phyloP scores from a whole-genome alignment of 495 filamentous ascomycete genomes.

The Schizothecium vesticola region DNA sequence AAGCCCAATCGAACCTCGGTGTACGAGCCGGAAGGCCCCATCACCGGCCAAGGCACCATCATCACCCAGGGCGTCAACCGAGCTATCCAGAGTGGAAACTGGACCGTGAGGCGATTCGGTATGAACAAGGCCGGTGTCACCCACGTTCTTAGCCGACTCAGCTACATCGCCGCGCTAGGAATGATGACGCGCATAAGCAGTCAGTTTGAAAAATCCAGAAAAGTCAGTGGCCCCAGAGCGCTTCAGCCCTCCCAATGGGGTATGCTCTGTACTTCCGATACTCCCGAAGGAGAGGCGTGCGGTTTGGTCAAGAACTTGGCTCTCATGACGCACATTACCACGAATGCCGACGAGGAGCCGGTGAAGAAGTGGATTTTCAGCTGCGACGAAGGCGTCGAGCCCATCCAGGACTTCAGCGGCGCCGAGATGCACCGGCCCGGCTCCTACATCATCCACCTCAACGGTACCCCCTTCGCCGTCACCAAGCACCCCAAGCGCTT shows the following conservation, averaged over 20 bases:
- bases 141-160: conserved; percentile 89
- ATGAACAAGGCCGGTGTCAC: conserved; percentile 98
- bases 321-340: conserved; percentile 98
- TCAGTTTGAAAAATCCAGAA: conserved; percentile 97
- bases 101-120: conserved; percentile 93
- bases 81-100: conserved; percentile 94
- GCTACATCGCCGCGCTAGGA: conserved; percentile 95
- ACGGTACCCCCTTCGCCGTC: conserved; percentile 85
- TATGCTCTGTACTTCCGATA: conserved; percentile 95
- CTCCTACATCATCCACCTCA: conserved; percentile 88
- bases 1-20: conserved; percentile 78
- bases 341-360: conserved; percentile 84
- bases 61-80: conserved; percentile 90
- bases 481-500: conserved; percentile 80
- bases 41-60: conserved; percentile 68
- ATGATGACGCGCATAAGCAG: conserved; percentile 99
- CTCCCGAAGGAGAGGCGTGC: conserved; percentile 96
- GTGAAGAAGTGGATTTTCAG: conserved; percentile 77
- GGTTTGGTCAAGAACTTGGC: conserved; percentile 98
- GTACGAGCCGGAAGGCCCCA: conserved; percentile 76
- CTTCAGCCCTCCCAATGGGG: conserved; percentile 96
- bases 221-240: conserved; percentile 90
- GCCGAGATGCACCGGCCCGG: conserved; percentile 76
- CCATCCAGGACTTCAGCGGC: conserved; percentile 63
- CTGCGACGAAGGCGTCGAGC: conserved; percentile 52